phyloP scores from a whole-genome alignment of 2,329 filamentous ascomycete genomes.

The Colletotrichum plurivorum region DNA sequence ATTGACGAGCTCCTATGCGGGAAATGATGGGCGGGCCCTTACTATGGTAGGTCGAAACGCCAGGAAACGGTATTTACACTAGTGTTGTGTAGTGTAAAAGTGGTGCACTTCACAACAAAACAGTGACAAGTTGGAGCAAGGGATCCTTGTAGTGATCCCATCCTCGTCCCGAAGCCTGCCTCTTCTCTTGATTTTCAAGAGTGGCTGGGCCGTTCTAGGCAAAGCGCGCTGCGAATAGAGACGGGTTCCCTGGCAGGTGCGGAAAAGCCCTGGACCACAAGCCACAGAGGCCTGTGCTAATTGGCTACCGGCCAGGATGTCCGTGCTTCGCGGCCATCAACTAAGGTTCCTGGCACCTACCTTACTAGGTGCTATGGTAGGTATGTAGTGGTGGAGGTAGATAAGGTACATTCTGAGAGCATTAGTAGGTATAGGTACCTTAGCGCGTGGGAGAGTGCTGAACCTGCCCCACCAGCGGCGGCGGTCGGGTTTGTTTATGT shows the following conservation, averaged over 20 bases:
- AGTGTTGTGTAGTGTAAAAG: background rate
- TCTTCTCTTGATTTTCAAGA: conserved; percentile 12
- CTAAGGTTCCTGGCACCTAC: conserved; percentile 1
- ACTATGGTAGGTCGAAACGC: conserved; percentile 3
- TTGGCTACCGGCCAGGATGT: conserved; percentile 6
- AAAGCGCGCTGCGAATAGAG: background rate
- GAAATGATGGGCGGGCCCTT: conserved; percentile 22
- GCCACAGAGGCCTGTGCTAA: background rate
- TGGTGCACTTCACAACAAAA: background rate
- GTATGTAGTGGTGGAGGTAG: too few species aligned
- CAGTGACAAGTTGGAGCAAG: conserved; percentile 16
- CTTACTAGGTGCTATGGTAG: too few species aligned
- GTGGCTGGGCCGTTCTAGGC: background rate
- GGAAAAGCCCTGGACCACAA: conserved; percentile 8
- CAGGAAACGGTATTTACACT: background rate
- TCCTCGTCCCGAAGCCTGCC: conserved; percentile 14
- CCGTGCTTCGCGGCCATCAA: conserved; percentile 1
- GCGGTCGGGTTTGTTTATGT: conserved; percentile 37
- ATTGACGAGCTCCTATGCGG: conserved; percentile 12
- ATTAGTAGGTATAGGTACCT: conserved; percentile 1
- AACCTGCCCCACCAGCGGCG: conserved; percentile 27
- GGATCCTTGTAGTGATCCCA: conserved; percentile 31
- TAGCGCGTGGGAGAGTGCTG: conserved; percentile 2
- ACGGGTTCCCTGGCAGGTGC: conserved; percentile 14
- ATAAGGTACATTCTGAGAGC: too few species aligned